These are phyloP conservation scores for Begonia masoniana DNA, from an alignment of 306 rosid genomes.

Conservation along the genomic window DNA sequence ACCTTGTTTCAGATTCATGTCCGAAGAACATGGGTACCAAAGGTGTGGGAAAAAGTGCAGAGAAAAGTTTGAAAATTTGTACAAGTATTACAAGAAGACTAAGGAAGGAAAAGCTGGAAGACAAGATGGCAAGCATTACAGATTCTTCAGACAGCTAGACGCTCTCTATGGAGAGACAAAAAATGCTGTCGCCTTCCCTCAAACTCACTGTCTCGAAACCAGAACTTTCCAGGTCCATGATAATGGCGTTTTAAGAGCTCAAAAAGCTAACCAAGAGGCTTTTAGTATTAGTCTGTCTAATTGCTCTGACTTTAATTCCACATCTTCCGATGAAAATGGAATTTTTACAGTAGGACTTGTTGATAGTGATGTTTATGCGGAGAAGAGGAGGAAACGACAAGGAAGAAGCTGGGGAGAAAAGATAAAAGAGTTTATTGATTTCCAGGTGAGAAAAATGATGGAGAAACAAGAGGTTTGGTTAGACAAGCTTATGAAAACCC, in stretches of 20 bases:
- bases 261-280: slow-evolving; percentile 10
- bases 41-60: slow-evolving; percentile 82
- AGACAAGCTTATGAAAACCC: slow-evolving; percentile 42
- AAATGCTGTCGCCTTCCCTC: slow-evolving; percentile 18
- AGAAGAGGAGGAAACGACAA: slow-evolving; percentile 5
- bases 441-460: slow-evolving; percentile 44
- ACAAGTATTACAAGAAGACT: slow-evolving; percentile 86
- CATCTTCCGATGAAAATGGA: slow-evolving; percentile 28
- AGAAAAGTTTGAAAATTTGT: slow-evolving; percentile 78
- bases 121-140: slow-evolving; percentile 70
- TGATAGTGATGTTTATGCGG: background rate
- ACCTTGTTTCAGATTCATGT: slow-evolving; percentile 41
- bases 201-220: slow-evolving; percentile 1
- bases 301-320: slow-evolving; percentile 47
- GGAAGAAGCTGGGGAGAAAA: slow-evolving; percentile 35
- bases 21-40: slow-evolving; percentile 62
- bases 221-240: background rate
- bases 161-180: slow-evolving; percentile 55
- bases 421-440: slow-evolving; percentile 42
- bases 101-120: slow-evolving; percentile 72
- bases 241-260: background rate
- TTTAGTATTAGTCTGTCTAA: slow-evolving; percentile 45
- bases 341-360: background rate
- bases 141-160: slow-evolving; percentile 78
- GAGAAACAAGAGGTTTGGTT: slow-evolving; percentile 62